Evolutionary conservation across 768 basidiomycete genomes (phyloP), one percentile per base, ranked within the genome.

Genomic region (Boletus reticulatus): DNA sequence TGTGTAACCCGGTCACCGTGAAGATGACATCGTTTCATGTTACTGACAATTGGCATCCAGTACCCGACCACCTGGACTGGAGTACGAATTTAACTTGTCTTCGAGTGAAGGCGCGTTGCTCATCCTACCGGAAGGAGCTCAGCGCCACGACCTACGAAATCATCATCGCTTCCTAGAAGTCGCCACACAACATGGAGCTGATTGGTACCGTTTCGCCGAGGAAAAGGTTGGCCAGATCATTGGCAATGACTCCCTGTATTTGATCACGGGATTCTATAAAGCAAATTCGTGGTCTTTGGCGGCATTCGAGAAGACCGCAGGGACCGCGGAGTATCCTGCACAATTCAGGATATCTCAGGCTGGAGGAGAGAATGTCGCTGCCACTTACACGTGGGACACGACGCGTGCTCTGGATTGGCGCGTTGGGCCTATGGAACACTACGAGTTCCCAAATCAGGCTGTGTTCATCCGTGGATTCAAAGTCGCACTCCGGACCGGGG

Each of bases 131-230:
- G 63, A 70, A 24, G 74, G 71, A 4, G 63, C 67, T 4, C 37
- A 51, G 24, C 55, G 60, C 16, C 52, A 56, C 22, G 60, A 67
- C 17, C 62, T 69, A 20, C 55, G 58, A 11, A 63, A 72, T n/a
- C 12, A 53, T 9, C 24, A 27, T 32, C 46, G 29, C 14, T 67
- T 71, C 37, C 24, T 53, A 3, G 55, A 61, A 13, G 63, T 53
- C 12, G 68, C 68, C 5, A 48, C 38, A 19, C 22, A 47, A 6
- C 49, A 72, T 55, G 70, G 62, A 2, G 50, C 44, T 20, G 51
- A 54, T 12, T 72, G 71, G 72, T 74, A 71, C 48, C 44, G 57
- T 24, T 68, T 65, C 27, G 66, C 56, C 8, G 59, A 65, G 31
- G 59, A 57, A 22, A 47, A 36, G 6, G 44, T 63, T 17, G 62